These are phyloP conservation scores for Hymenotorrendiella dingleyae DNA, from an alignment of 2,329 filamentous ascomycete species.

Conservation along the genomic window DNA sequence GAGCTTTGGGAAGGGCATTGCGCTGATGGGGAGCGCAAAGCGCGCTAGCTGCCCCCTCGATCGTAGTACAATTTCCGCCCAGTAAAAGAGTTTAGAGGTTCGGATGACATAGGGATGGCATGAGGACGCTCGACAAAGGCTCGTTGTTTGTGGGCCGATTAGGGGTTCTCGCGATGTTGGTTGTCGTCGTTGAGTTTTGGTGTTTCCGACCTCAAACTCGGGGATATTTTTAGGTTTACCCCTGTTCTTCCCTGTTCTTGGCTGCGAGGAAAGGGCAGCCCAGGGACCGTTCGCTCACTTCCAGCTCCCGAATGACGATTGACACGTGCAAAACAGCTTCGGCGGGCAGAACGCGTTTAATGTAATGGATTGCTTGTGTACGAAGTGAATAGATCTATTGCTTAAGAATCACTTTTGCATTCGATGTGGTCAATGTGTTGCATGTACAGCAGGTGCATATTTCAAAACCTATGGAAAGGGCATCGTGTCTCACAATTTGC, in stretches of 20 bases:
- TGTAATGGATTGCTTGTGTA: too few species aligned
- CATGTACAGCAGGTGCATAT: not conserved
- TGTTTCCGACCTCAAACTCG: constrained; percentile 5
- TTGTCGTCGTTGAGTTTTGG: constrained; percentile 5
- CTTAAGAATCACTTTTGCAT: too few species aligned
- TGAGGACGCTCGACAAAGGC: constrained; percentile 1
- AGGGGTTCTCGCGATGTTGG: not conserved
- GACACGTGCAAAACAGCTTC: not conserved
- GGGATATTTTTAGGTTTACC: constrained; percentile 8
- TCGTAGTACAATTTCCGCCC: constrained; percentile 1
- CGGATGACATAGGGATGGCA: constrained; percentile 5
- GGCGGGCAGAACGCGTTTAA: too few species aligned
- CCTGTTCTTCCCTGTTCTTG: not conserved
- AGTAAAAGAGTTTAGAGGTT: not conserved
- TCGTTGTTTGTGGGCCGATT: not conserved
- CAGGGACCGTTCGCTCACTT: not conserved
- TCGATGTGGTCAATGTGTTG: too few species aligned
- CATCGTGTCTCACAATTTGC: not conserved
- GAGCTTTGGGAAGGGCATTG: constrained; percentile 41
- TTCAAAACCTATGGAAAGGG: not conserved
- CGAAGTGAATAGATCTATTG: too few species aligned
- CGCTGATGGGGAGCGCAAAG: constrained; percentile 18
- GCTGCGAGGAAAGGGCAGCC: not conserved
- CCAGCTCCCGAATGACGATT: not conserved
- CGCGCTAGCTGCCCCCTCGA: constrained; percentile 3